phyloP scores from a whole-genome alignment of 2,329 filamentous ascomycete species.

The Ophiocordyceps camponoti-rufipedis region DNA sequence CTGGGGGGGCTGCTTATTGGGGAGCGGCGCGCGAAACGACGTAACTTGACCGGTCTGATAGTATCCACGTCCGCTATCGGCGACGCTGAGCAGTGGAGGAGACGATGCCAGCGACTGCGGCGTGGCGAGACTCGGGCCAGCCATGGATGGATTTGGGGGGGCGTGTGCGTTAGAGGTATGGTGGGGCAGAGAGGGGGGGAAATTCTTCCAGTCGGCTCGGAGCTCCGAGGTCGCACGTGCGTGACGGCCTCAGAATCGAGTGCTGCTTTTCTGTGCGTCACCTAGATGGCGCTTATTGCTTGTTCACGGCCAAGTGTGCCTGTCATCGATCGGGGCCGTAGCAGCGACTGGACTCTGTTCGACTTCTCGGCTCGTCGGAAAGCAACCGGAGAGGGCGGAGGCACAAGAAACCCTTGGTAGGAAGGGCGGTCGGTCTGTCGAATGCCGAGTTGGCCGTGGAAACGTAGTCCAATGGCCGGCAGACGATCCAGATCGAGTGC shows the following conservation, averaged over 20 bases:
- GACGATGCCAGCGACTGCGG: neutral
- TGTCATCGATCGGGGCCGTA: too few species aligned
- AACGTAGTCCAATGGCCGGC: neutral
- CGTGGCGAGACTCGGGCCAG: neutral
- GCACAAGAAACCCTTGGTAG: neutral
- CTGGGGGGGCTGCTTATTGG: conserved; percentile 3
- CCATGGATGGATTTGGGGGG: neutral
- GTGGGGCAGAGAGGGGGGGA: conserved; percentile 6
- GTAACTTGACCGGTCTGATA: neutral
- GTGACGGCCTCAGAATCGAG: neutral
- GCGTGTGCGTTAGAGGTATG: too few species aligned
- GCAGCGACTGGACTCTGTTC: neutral
- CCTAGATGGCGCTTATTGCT: neutral
- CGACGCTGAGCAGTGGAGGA: conserved; percentile 1
- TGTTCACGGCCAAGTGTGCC: too few species aligned
- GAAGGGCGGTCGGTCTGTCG: neutral
- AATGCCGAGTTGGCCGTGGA: neutral
- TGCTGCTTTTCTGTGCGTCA: neutral
- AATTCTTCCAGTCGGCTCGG: neutral
- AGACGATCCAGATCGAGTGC: neutral
- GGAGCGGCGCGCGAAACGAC: conserved; percentile 8
- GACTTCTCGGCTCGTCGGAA: too few species aligned
- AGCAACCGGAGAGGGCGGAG: neutral
- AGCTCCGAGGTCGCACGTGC: neutral
- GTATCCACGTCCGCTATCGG: neutral